These are phyloP conservation scores for Fusarium heterosporum DNA, from an alignment of 2,329 filamentous ascomycete genomes.

Conservation along the genomic window DNA sequence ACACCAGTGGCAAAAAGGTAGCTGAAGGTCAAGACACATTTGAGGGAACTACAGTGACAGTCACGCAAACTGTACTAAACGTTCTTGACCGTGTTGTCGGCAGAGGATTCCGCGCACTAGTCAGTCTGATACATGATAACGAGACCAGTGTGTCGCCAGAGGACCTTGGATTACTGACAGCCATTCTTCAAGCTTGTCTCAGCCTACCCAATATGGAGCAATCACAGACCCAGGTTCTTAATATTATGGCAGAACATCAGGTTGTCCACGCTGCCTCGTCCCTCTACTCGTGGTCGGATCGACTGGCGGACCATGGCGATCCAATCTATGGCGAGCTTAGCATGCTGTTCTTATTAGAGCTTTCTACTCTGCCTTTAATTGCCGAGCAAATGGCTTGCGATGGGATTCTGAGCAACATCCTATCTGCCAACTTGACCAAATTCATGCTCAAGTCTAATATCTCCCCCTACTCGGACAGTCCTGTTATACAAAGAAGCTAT, in stretches of 20 bases:
- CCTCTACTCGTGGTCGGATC: constrained; percentile 94
- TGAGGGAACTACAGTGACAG: constrained; percentile 56
- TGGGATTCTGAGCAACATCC: constrained; percentile 81
- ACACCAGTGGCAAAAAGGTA: constrained; percentile 50
- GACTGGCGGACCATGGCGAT: constrained; percentile 80
- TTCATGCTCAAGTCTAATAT: constrained; percentile 78
- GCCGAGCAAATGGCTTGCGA: constrained; percentile 93
- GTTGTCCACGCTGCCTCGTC: constrained; percentile 84
- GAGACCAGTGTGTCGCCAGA: constrained; percentile 72
- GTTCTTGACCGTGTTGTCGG: constrained; percentile 83
- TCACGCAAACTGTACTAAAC: constrained; percentile 76
- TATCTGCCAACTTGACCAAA: constrained; percentile 81
- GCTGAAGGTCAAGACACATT: constrained; percentile 50
- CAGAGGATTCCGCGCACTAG: constrained; percentile 83
- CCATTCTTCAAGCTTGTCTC: constrained; percentile 86
- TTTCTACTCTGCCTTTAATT: constrained; percentile 82
- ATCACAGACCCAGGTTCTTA: constrained; percentile 76
- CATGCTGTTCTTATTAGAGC: constrained; percentile 86
- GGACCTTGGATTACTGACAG: constrained; percentile 88
- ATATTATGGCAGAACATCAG: constrained; percentile 76
- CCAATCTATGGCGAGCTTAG: constrained; percentile 95
- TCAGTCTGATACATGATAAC: constrained; percentile 83
- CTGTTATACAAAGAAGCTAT: constrained; percentile 79
- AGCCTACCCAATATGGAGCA: constrained; percentile 81
- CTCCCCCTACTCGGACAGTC: constrained; percentile 81